phyloP scores from a whole-genome alignment of 768 basidiomycete species.

The Lactarius sanguifluus region DNA sequence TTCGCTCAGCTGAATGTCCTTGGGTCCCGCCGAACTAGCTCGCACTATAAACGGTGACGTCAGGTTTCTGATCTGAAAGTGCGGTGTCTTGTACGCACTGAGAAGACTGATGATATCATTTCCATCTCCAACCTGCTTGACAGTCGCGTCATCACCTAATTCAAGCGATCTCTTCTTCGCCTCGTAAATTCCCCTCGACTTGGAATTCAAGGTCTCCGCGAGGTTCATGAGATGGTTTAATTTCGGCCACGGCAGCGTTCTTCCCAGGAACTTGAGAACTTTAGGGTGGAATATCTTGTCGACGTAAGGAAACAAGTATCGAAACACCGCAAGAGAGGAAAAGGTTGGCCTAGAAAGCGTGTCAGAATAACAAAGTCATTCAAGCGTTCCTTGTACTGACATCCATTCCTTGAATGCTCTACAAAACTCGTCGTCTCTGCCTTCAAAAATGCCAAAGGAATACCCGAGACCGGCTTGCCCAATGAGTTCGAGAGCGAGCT shows the following conservation, averaged over 20 bases:
- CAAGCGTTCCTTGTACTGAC: background rate
- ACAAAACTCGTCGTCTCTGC: background rate
- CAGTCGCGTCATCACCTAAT: slow-evolving; percentile 38
- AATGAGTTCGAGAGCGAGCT: slow-evolving; percentile 31
- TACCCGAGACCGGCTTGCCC: slow-evolving; percentile 32
- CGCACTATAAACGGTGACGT: slow-evolving; percentile 36
- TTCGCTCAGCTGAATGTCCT: slow-evolving; percentile 37
- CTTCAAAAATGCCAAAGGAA: slow-evolving; percentile 25
- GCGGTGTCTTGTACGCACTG: slow-evolving; percentile 38
- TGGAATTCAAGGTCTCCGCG: slow-evolving; percentile 38
- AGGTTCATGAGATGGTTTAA: slow-evolving; percentile 39
- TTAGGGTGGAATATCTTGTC: slow-evolving; percentile 16
- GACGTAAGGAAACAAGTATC: slow-evolving; percentile 23
- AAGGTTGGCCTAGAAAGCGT: slow-evolving; percentile 19
- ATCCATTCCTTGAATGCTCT: slow-evolving; percentile 26
- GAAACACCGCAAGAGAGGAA: slow-evolving; percentile 10
- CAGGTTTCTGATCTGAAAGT: background rate
- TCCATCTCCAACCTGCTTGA: slow-evolving; percentile 38
- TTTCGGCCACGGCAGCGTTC: slow-evolving; percentile 36
- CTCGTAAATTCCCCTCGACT: slow-evolving; percentile 36
- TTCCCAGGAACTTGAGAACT: slow-evolving; percentile 38
- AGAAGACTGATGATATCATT: slow-evolving; percentile 50
- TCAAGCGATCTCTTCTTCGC: slow-evolving; percentile 40
- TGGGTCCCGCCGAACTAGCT: slow-evolving; percentile 39
- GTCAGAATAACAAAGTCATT: background rate